Evolutionary conservation across 73 alveolate species (phyloP), one percentile per base, ranked within the genome.

Genomic region (Paramecium pentaurelia): DNA sequence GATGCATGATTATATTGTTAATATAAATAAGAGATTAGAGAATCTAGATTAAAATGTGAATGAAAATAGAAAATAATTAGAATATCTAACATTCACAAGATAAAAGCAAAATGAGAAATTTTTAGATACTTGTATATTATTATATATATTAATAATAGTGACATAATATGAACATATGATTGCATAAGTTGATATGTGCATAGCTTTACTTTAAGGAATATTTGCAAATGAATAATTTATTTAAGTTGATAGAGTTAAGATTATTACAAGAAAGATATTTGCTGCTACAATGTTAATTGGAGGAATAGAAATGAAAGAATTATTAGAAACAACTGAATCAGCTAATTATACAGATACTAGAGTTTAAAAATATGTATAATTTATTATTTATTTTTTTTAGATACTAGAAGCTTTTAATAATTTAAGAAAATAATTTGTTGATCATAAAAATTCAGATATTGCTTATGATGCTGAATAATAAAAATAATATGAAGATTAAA

Each of bases 151-250:
- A 22, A 22, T 80, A 44, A 2, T 45, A 80, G 91, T 49, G 28
- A 14, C 71, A 8, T 12, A 80, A 32, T 49, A 80, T 47, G 71
- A 45, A 22, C 75, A 80, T 25, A 80, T 80, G 91, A 32, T 80
- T 44, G 58, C 87, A 37, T 14, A 73, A 73, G 87, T 73, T n/a
- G 91, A 80, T 49, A 45, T 80, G 75, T 80, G 91, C 14, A 47
- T 80, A 9, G 71, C 91, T 16, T 49, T 80, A 27, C 27, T 80
- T 4, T 42, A 40, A 6, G 75, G 91, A 6, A 80, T 80, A 11
- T 80, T 80, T 27, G 73, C 71, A 2, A 80, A 42, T 45, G 91
- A 44, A 12, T 32, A 80, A 45, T 47, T 42, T 25, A 44, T 80
- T 4, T 47, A 80, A 47, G 58, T 40, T 8, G 91, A 80, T 80